A percentile compares a stretch with the other conserved stretches of the same genome.
phyloP scores from a whole-genome alignment of 208 protist species.

The Phytomonas francai region DNA sequence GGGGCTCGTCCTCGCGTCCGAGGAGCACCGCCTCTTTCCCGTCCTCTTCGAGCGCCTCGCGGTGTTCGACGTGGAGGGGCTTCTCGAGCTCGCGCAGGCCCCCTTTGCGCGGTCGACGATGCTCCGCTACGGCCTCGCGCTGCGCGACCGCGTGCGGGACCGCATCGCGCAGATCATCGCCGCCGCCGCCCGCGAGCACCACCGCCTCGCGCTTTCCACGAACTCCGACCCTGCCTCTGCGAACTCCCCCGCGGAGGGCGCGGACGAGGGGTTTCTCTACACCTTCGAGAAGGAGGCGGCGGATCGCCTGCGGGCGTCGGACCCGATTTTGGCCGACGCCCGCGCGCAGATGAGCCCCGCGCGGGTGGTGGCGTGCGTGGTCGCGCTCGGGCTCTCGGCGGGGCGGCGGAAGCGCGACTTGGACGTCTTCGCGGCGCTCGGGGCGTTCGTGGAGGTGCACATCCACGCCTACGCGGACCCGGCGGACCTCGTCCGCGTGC shows the following conservation, averaged over 20 bases:
- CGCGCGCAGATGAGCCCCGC: slow-evolving; percentile 31
- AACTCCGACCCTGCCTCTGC: not conserved
- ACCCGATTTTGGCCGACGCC: slow-evolving; percentile 36
- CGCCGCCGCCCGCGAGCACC: slow-evolving; percentile 16
- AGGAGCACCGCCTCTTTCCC: slow-evolving; percentile 67
- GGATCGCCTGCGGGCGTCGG: not conserved
- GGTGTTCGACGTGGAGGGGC: slow-evolving; percentile 36
- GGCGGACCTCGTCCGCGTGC: slow-evolving; percentile 43
- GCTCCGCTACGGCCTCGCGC: slow-evolving; percentile 48
- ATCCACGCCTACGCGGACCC: slow-evolving; percentile 66
- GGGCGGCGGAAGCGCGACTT: slow-evolving; percentile 62
- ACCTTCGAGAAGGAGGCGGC: slow-evolving; percentile 5
- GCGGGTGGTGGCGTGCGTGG: slow-evolving; percentile 34
- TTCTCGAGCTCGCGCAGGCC: slow-evolving; percentile 57
- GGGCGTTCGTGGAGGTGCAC: slow-evolving; percentile 41
- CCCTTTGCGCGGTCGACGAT: slow-evolving; percentile 65
- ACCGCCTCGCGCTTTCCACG: slow-evolving; percentile 6
- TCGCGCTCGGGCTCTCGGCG: slow-evolving; percentile 68
- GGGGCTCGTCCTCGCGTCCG: slow-evolving; percentile 39
- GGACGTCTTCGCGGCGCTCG: slow-evolving; percentile 64
- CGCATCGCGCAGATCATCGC: slow-evolving; percentile 52
- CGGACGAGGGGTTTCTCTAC: slow-evolving; percentile 6
- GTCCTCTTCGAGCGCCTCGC: slow-evolving; percentile 42
- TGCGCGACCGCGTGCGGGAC: slow-evolving; percentile 58
- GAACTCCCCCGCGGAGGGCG: slow-evolving; percentile 1